Conservation (phyloP, 768 basidiomycete genomes). For the Trametes coccinea region DNA sequence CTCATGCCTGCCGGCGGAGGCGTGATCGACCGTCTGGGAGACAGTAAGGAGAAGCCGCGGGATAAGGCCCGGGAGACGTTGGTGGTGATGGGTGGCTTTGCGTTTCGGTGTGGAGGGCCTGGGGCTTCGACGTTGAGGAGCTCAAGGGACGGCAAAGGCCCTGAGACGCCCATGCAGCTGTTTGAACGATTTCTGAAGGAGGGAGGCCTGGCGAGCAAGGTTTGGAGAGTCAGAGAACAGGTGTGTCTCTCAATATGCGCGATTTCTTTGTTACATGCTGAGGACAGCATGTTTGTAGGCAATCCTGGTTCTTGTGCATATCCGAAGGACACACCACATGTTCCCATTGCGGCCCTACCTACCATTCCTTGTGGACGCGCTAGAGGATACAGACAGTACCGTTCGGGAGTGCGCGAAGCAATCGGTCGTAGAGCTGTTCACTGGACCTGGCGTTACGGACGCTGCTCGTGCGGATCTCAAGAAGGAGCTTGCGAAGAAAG, state of each 20-base stretch:
- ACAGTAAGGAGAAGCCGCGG: conserved; percentile 67
- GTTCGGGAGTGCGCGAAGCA: conserved; percentile 86
- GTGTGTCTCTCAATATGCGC: conserved; percentile 43
- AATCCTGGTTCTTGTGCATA: conserved; percentile 67
- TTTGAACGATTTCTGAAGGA: conserved; percentile 78
- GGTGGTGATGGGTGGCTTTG: conserved; percentile 71
- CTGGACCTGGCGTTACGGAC: conserved; percentile 78
- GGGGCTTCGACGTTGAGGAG: conserved; percentile 43
- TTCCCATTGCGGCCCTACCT: conserved; percentile 86
- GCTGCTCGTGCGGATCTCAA: conserved; percentile 91
- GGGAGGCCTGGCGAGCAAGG: conserved; percentile 74
- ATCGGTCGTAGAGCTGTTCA: conserved; percentile 82
- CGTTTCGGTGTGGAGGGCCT: conserved; percentile 55
- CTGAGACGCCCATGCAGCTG: conserved; percentile 65
- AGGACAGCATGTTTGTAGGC: conserved; percentile 32
- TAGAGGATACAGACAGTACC: conserved; percentile 89
- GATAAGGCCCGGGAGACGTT: conserved; percentile 75
- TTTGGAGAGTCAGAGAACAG: conserved; percentile 86
- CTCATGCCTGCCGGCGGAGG: conserved; percentile 72
- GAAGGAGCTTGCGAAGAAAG: conserved; percentile 84
- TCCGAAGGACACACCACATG: conserved; percentile 67
- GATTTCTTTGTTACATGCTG: neutral
- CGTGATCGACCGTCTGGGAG: conserved; percentile 81
- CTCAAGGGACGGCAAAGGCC: conserved; percentile 56
- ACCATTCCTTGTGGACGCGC: conserved; percentile 71